Evolutionary conservation across 345 rosid genomes (phyloP).

Genomic region (Pistacia atlantica): DNA sequence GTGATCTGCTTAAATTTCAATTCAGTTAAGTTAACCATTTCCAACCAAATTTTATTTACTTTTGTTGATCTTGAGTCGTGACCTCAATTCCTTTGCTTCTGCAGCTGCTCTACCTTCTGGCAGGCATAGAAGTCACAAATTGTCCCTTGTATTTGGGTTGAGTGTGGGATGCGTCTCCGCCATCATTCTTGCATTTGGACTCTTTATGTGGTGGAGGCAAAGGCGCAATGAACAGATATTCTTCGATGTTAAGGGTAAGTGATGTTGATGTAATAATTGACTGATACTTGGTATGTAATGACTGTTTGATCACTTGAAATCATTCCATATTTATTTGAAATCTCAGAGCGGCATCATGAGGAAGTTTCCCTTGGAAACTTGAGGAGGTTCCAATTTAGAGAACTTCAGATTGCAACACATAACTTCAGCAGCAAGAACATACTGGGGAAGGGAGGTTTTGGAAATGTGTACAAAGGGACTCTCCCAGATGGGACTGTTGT

Average conservation of each 20-base stretch:
- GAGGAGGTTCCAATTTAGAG: constrained; percentile 83
- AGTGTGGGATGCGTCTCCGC: constrained; percentile 67
- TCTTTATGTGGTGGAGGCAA: constrained; percentile 84
- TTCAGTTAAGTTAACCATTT: background rate
- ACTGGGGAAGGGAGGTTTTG: constrained; percentile 95
- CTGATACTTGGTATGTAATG: constrained; percentile 15
- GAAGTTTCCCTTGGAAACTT: constrained; percentile 91
- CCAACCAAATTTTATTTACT: background rate
- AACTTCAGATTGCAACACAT: constrained; percentile 78
- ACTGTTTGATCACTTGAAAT: background rate
- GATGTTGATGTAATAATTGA: constrained; percentile 14
- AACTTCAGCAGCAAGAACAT: constrained; percentile 90
- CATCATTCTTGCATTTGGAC: constrained; percentile 66
- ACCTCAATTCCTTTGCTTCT: constrained; percentile 18
- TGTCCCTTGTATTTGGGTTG: constrained; percentile 74
- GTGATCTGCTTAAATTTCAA: background rate
- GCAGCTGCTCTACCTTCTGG: constrained; percentile 43
- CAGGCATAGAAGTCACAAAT: constrained; percentile 58
- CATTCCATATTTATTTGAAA: background rate
- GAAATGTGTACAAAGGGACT: constrained; percentile 87
- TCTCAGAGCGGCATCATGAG: constrained; percentile 59
- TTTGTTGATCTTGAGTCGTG: constrained; percentile 21
- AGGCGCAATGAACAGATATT: constrained; percentile 62
- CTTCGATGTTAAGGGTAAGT: constrained; percentile 82
- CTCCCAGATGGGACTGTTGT: constrained; percentile 78